Conservation (phyloP, 2,329 filamentous ascomycete genomes). For the Monilinia polystroma region DNA sequence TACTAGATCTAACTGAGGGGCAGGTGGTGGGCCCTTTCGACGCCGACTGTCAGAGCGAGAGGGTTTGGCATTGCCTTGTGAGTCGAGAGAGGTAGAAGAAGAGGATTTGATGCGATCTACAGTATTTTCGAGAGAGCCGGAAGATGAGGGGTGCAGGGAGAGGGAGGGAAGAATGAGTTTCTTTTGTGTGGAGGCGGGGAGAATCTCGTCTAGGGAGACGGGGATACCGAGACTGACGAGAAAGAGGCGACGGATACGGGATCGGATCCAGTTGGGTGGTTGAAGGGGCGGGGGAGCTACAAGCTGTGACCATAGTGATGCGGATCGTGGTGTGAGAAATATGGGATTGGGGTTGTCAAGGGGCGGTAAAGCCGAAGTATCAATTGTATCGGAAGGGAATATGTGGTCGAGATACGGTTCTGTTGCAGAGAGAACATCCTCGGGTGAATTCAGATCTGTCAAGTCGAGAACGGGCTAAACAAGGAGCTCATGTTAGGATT, state of each 20-base stretch:
- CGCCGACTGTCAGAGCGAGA: slow-evolving; percentile 45
- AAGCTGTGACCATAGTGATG: slow-evolving; percentile 93
- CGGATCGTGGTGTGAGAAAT: slow-evolving; percentile 81
- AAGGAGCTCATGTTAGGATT: slow-evolving; percentile 25
- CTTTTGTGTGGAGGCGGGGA: slow-evolving; percentile 96
- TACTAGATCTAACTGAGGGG: slow-evolving; percentile 76
- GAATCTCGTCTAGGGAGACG: slow-evolving; percentile 94
- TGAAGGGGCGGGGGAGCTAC: slow-evolving; percentile 92
- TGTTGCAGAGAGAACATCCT: slow-evolving; percentile 60
- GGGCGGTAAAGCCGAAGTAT: slow-evolving; percentile 51
- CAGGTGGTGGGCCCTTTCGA: slow-evolving; percentile 59
- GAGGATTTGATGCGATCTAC: slow-evolving; percentile 41
- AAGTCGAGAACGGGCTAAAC: slow-evolving; percentile 66
- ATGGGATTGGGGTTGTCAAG: slow-evolving; percentile 52
- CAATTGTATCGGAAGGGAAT: slow-evolving; percentile 59
- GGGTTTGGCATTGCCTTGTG: slow-evolving; percentile 52
- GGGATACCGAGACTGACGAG: slow-evolving; percentile 94
- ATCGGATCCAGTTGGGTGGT: slow-evolving; percentile 96
- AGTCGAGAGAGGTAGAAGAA: slow-evolving; percentile 59
- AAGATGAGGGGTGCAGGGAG: slow-evolving; percentile 50
- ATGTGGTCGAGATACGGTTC: slow-evolving; percentile 66
- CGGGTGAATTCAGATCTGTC: slow-evolving; percentile 55
- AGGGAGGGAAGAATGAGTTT: slow-evolving; percentile 91
- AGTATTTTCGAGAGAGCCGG: slow-evolving; percentile 46
- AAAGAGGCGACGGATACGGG: slow-evolving; percentile 89